Base-by-base conservation (phyloP, 352 stramenopile species). In the Phytophthora aleatoria region DNA sequence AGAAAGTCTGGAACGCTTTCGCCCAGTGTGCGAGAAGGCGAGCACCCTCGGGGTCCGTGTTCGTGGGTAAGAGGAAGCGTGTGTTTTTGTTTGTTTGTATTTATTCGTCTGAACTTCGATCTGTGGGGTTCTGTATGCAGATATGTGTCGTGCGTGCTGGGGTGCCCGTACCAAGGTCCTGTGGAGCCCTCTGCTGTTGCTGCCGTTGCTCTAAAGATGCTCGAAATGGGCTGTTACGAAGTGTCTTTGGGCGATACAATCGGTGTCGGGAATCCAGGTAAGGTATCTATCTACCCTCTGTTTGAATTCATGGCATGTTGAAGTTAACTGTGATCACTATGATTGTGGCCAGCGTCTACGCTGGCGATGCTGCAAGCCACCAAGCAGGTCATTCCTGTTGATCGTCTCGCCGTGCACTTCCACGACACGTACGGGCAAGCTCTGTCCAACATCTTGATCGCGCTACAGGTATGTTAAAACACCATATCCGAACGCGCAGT, bases 361-460 rank as follows among this genome's bases (percentile, higher is more conserved):
- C 41, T 91, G 50, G 75, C 83, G 26, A 96, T 97, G 85, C 69
- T 97, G 26, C 76, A 79, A 43, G 88, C 76, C 2, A 81, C 77
- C 3, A 93, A 92, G 73, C 57, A 87, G 50, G 78, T 91, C 15
- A 77, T 98, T 30, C 90, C 94, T 1, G 73, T 92, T 8, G 71
- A 97, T 13, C 79, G 91, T 44, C 71, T 99, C 12, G 96, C 97
- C 1, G 95, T 98, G 50, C 97, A 99, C 71, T 99, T 99, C 71
- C 97, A 99, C 77, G 91, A 99, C 71, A 99, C 97, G 5, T 99
- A 98, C 67, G 97, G 96, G 35, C 94, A 98, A 80, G 96, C 95
- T 7, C 77, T 99, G 39, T 89, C 95, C 39, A 99, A 99, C 63
- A 97, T 99, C 60, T 75, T 99, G 7, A 76, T 96, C 28, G 89